phyloP scores from a whole-genome alignment of 352 stramenopile genomes.

The Phytophthora melonis region DNA sequence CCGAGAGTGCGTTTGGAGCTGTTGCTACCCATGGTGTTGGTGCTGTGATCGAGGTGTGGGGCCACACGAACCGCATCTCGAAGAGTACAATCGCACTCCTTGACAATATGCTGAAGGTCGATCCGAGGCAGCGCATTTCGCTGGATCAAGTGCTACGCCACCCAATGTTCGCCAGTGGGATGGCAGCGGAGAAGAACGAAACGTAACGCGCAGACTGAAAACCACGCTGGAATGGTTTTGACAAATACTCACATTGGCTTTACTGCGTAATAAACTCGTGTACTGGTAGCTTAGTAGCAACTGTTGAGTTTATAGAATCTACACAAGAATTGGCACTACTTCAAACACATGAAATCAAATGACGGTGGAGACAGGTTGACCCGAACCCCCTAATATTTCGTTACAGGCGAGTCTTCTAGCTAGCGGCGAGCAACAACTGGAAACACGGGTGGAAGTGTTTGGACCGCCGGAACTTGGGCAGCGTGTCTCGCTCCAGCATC shows the following conservation, averaged over 20 bases:
- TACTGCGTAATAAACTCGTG: no score
- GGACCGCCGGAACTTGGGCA: conserved; percentile 77
- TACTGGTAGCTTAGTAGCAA: no score
- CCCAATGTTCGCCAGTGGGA: not conserved
- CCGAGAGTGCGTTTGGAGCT: no score
- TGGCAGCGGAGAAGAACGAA: not conserved
- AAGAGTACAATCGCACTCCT: conserved; percentile 18
- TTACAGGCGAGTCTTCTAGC: conserved; percentile 11
- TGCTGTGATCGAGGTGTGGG: conserved; percentile 39
- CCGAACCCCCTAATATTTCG: conserved; percentile 5
- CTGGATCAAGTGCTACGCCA: conserved; percentile 7
- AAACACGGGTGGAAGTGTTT: conserved; percentile 66
- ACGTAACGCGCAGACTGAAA: no score
- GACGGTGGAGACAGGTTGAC: not conserved
- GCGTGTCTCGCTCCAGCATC: conserved; percentile 79
- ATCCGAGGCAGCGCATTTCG: conserved; percentile 10
- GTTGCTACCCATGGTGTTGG: no score
- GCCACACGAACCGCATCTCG: conserved; percentile 3
- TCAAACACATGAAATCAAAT: no score
- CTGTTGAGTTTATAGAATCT: no score
- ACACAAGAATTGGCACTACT: no score
- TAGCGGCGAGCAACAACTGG: conserved; percentile 44
- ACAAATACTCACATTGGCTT: no score
- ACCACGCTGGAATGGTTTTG: no score
- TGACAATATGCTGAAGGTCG: conserved; percentile 30